Conservation (phyloP, 2,329 filamentous ascomycete genomes). For the Lasiodiplodia citricola region DNA sequence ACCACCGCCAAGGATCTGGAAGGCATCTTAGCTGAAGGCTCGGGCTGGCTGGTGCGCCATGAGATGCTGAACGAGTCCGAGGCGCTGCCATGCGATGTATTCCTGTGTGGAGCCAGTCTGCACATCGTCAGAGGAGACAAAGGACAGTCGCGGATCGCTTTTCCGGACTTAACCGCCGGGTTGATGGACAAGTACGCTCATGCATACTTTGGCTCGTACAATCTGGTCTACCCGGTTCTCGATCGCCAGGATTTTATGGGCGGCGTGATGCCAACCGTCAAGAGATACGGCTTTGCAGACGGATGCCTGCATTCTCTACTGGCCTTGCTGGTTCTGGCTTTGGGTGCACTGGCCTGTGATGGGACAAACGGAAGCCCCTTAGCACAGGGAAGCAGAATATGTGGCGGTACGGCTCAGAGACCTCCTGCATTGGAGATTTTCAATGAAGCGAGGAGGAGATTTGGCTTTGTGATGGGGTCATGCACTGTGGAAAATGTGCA, state of each 20-base stretch:
- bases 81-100: slow-evolving; percentile 33
- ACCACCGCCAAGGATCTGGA: slow-evolving; percentile 35
- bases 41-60: slow-evolving; percentile 45
- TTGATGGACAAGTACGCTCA: slow-evolving; percentile 58
- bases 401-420: neutral
- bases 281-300: neutral
- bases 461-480: neutral
- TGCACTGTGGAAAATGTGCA: slow-evolving; percentile 1
- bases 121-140: slow-evolving; percentile 10
- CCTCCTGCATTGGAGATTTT: neutral
- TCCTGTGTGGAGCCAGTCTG: slow-evolving; percentile 27
- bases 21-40: slow-evolving; percentile 44
- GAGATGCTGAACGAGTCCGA: slow-evolving; percentile 40
- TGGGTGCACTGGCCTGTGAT: slow-evolving; percentile 13
- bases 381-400: neutral
- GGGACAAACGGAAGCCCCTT: neutral
- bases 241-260: slow-evolving; percentile 61
- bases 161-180: slow-evolving; percentile 52
- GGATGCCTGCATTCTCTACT: neutral
- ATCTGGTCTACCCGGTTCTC: slow-evolving; percentile 63
- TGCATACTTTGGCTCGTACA: slow-evolving; percentile 65
- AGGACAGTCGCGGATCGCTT: slow-evolving; percentile 31
- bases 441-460: neutral
- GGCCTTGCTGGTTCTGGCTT: neutral
- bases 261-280: neutral